Evolutionary conservation across 768 basidiomycete species (phyloP).

Genomic region (Coprinopsis marcescibilis): DNA sequence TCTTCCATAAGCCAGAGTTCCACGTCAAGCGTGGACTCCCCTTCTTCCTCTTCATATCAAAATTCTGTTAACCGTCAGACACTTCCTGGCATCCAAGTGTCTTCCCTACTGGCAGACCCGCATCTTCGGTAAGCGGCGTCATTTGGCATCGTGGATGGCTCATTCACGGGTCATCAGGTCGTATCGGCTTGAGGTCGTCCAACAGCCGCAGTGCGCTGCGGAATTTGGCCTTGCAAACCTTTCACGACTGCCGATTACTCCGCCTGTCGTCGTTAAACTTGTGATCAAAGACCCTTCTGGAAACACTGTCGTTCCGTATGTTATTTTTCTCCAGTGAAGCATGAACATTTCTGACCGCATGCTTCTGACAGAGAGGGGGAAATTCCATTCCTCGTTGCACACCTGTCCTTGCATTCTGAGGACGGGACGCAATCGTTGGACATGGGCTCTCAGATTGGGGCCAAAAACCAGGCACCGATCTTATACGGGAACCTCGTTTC

Average conservation of each 20-base stretch:
- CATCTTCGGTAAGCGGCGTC: constrained; percentile 41
- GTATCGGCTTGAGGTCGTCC: constrained; percentile 81
- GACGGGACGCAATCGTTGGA: constrained; percentile 63
- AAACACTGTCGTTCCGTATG: constrained; percentile 74
- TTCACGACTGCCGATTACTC: constrained; percentile 78
- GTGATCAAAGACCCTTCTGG: constrained; percentile 68
- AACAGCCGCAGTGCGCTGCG: constrained; percentile 77
- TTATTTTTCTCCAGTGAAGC: neutral
- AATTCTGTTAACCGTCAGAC: constrained; percentile 30
- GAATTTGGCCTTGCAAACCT: constrained; percentile 72
- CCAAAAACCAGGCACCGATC: constrained; percentile 47
- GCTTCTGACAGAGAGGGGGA: constrained; percentile 62
- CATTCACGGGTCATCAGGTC: constrained; percentile 31
- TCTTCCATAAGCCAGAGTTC: constrained; percentile 10
- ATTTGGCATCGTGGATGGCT: neutral
- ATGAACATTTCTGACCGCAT: neutral
- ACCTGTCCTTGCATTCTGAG: constrained; percentile 67
- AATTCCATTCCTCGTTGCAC: constrained; percentile 82
- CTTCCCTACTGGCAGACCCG: constrained; percentile 51
- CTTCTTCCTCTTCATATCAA: constrained; percentile 17
- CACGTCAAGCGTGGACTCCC: constrained; percentile 10
- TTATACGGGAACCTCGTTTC: constrained; percentile 86
- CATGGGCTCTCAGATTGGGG: constrained; percentile 52
- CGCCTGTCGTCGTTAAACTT: constrained; percentile 78
- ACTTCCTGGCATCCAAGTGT: constrained; percentile 51